Evolutionary conservation across 768 basidiomycete species (phyloP).

Genomic region (Serendipita sp.): DNA sequence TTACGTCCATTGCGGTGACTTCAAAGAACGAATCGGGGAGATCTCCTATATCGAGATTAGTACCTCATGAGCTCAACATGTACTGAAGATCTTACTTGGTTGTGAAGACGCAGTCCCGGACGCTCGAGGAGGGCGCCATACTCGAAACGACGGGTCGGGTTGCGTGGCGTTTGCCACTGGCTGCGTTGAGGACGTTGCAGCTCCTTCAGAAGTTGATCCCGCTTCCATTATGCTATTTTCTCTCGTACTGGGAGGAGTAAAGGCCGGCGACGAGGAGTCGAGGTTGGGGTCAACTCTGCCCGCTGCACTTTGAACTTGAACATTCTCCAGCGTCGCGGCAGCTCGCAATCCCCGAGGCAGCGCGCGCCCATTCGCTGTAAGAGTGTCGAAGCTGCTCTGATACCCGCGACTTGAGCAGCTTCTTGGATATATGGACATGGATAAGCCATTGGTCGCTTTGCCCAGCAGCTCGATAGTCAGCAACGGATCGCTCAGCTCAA

Average conservation of each 20-base stretch:
- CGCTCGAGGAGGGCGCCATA: conserved; percentile 30
- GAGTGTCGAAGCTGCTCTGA: neutral
- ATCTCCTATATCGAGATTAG: conserved; percentile 20
- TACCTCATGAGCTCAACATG: neutral
- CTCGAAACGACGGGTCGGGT: conserved; percentile 24
- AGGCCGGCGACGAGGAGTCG: neutral
- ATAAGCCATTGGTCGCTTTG: neutral
- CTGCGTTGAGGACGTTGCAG: neutral
- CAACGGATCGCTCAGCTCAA: neutral
- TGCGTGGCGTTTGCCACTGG: neutral
- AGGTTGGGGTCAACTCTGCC: neutral
- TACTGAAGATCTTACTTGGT: conserved; percentile 1
- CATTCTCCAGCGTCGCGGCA: neutral
- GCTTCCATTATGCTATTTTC: neutral
- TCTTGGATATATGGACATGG: neutral
- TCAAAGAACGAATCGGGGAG: conserved; percentile 63
- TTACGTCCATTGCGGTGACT: conserved; percentile 55
- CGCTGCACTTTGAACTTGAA: neutral
- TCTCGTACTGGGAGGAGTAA: neutral
- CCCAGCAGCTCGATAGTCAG: neutral
- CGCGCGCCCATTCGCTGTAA: neutral
- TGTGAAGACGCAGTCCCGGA: conserved; percentile 14
- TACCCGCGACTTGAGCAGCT: neutral
- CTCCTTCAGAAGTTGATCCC: neutral
- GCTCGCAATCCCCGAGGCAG: neutral